These are phyloP conservation scores for Apiospora koreana DNA, from an alignment of 2,329 filamentous ascomycete species.

Conservation along the genomic window DNA sequence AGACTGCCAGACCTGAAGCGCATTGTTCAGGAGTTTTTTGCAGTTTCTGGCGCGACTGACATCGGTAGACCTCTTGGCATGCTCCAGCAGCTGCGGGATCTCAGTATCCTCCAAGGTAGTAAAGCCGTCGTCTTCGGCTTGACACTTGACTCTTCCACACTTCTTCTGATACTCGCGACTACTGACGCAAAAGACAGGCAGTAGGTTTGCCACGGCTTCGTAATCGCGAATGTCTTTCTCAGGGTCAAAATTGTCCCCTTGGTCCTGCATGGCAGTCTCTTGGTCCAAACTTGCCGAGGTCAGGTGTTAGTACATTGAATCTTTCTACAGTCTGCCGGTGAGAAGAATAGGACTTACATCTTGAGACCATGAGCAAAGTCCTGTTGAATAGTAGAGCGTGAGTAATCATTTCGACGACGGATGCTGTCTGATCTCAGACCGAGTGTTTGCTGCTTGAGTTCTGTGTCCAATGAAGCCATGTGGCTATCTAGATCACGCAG, in stretches of 20 bases:
- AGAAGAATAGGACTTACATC: background rate
- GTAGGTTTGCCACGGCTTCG: conserved; percentile 50
- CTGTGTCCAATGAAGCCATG: background rate
- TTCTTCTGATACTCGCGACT: conserved; percentile 64
- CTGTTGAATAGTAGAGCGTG: background rate
- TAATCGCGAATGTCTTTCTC: conserved; percentile 52
- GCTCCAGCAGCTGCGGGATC: conserved; percentile 56
- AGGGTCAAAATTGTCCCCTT: conserved; percentile 55
- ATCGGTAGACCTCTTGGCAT: conserved; percentile 60
- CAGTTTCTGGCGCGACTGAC: conserved; percentile 36
- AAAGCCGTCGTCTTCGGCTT: conserved; percentile 37
- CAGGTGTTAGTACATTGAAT: background rate
- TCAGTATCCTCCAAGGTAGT: background rate
- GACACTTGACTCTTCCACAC: conserved; percentile 47
- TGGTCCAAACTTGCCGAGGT: conserved; percentile 48
- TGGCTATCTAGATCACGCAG: background rate
- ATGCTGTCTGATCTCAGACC: background rate
- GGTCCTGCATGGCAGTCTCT: conserved; percentile 49
- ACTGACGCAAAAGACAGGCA: conserved; percentile 67
- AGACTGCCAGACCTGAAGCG: conserved; percentile 44
- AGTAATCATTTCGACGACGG: background rate
- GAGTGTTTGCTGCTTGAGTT: background rate
- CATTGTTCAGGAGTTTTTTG: conserved; percentile 49
- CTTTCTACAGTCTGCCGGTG: background rate
- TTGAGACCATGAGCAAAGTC: background rate